These are phyloP conservation scores for Sporothrix inflata DNA, from an alignment of 2,329 filamentous ascomycete species.

Conservation along the genomic window DNA sequence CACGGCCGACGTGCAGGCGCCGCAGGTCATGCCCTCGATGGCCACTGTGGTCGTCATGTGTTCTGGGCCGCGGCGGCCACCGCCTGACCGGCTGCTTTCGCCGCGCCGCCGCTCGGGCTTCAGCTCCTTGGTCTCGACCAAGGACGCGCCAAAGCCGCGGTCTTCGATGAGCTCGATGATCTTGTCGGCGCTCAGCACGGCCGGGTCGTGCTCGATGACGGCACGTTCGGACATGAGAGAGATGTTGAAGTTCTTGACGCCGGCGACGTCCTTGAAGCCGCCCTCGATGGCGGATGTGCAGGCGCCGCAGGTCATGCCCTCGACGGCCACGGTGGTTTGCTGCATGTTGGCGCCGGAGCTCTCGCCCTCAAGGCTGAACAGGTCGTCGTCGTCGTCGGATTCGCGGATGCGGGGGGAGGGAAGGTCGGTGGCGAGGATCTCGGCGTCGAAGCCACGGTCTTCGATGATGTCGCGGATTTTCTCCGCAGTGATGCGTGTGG, in stretches of 20 bases:
- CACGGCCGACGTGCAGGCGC: conserved; percentile 90
- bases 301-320: conserved; percentile 90
- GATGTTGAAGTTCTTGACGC: conserved; percentile 76
- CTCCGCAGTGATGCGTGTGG: conserved; percentile 71
- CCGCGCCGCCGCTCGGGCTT: conserved; percentile 40
- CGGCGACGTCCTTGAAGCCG: conserved; percentile 74
- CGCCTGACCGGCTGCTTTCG: conserved; percentile 55
- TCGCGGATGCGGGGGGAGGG: conserved; percentile 56
- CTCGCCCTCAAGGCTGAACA: conserved; percentile 45
- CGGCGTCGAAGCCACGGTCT: conserved; percentile 87
- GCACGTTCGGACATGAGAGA: conserved; percentile 82
- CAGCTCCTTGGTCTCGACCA: conserved; percentile 70
- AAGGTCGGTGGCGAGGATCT: conserved; percentile 81
- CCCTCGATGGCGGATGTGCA: conserved; percentile 85
- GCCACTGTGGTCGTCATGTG: conserved; percentile 78
- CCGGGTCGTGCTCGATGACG: conserved; percentile 78
- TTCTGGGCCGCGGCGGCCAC: conserved; percentile 48
- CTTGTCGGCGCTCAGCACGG: conserved; percentile 54
- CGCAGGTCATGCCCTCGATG: conserved; percentile 97
- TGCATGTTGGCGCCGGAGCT: conserved; percentile 49
- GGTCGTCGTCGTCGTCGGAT: conserved; percentile 38
- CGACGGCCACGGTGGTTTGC: conserved; percentile 76
- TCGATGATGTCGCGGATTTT: conserved; percentile 84
- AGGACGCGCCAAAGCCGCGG: conserved; percentile 77
- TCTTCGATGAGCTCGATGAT: conserved; percentile 67